Percentiles rank a stretch among this genome's conserved stretches.
phyloP scores from a whole-genome alignment of 2,329 filamentous ascomycete species.

The Biscogniauxia marginata region DNA sequence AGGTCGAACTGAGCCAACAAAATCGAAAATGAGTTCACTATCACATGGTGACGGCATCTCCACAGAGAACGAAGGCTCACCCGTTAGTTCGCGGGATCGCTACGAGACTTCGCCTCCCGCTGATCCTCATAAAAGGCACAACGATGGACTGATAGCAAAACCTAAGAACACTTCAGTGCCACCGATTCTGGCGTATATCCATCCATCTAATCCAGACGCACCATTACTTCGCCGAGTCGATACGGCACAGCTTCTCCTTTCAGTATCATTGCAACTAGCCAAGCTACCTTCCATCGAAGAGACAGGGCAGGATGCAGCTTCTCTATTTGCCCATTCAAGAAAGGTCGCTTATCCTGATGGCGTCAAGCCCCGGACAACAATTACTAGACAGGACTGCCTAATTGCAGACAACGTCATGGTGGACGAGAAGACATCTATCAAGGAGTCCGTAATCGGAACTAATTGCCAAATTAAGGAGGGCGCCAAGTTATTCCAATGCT shows the following conservation, averaged over 20 bases:
- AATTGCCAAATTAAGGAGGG: conserved; percentile 84
- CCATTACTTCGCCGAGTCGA: conserved; percentile 86
- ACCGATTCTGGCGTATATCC: conserved; percentile 78
- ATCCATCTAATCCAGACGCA: conserved; percentile 54
- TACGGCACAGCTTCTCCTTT: conserved; percentile 76
- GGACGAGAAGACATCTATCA: conserved; percentile 87
- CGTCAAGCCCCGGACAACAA: conserved; percentile 76
- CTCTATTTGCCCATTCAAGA: conserved; percentile 72
- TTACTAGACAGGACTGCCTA: conserved; percentile 78
- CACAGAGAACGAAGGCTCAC: conserved; percentile 16
- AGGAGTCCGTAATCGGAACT: conserved; percentile 84
- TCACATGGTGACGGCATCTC: conserved; percentile 18
- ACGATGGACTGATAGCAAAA: conserved; percentile 23
- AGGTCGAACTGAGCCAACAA: conserved; percentile 37
- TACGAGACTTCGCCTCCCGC: conserved; percentile 20
- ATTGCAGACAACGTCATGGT: conserved; percentile 87
- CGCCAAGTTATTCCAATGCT: conserved; percentile 81
- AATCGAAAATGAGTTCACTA: conserved; percentile 39
- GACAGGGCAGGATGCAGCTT: conserved; percentile 53
- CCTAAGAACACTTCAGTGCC: conserved; percentile 49
- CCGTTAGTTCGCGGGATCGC: conserved; percentile 17
- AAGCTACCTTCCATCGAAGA: conserved; percentile 75
- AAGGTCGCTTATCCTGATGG: conserved; percentile 84
- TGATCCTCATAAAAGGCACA: conserved; percentile 22
- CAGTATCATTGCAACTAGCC: conserved; percentile 80